phyloP scores from a whole-genome alignment of 2,329 filamentous ascomycete species.

The Trichoderma cornu-damae region DNA sequence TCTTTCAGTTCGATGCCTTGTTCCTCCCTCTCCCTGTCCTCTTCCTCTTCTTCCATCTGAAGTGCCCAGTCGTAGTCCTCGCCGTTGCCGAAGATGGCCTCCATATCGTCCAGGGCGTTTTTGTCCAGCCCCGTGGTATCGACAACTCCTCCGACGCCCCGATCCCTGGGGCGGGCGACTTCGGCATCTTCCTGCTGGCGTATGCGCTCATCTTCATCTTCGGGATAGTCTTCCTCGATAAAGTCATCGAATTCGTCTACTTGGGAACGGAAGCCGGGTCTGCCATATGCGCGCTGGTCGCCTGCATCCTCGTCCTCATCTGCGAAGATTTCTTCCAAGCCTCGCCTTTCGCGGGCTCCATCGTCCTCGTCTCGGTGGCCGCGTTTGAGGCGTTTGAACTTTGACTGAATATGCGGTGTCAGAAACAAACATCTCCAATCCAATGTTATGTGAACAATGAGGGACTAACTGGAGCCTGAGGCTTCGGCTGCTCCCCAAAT shows the following conservation, averaged over 20 bases:
- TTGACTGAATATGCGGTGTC: slow-evolving; percentile 52
- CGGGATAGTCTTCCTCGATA: slow-evolving; percentile 92
- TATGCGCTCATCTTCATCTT: slow-evolving; percentile 73
- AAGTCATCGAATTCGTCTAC: slow-evolving; percentile 89
- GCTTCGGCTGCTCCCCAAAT: slow-evolving; percentile 57
- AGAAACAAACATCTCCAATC: slow-evolving; percentile 10
- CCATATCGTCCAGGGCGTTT: slow-evolving; percentile 91
- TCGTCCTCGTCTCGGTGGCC: slow-evolving; percentile 74
- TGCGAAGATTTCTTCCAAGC: slow-evolving; percentile 88
- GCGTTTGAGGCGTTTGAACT: slow-evolving; percentile 94
- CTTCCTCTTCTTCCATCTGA: slow-evolving; percentile 79
- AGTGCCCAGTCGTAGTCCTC: slow-evolving; percentile 95
- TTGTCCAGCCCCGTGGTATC: slow-evolving; percentile 85
- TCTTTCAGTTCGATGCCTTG: slow-evolving; percentile 91
- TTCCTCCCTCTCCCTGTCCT: slow-evolving; percentile 71
- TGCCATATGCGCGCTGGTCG: slow-evolving; percentile 48
- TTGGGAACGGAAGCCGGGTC: slow-evolving; percentile 52
- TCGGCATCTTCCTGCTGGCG: slow-evolving; percentile 80
- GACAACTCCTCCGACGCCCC: slow-evolving; percentile 62
- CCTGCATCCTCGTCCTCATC: slow-evolving; percentile 79
- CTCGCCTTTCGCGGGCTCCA: slow-evolving; percentile 58
- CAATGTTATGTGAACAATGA: background rate
- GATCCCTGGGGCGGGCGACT: slow-evolving; percentile 73
- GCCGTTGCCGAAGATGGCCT: slow-evolving; percentile 90
- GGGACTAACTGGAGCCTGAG: slow-evolving; percentile 63